Evolutionary conservation across 768 basidiomycete genomes (phyloP).

Genomic region (Lactifluus pinguis): DNA sequence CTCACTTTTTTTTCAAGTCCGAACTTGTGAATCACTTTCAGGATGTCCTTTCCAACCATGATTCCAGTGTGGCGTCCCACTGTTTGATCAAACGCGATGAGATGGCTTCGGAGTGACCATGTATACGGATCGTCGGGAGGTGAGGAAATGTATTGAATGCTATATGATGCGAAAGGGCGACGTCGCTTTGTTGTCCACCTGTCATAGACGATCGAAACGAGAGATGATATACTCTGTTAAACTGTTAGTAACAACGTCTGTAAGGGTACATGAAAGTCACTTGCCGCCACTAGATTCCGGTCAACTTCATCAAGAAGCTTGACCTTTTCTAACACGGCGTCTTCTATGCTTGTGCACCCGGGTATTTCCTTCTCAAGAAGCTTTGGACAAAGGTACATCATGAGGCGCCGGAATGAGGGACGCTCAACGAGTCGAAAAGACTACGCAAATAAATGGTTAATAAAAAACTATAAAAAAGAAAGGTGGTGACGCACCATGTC

Average conservation of each 20-base stretch:
- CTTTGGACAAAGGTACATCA: background rate
- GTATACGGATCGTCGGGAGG: background rate
- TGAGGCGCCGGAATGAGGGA: background rate
- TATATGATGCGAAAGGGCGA: background rate
- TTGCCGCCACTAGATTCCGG: background rate
- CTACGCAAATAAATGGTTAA: too few relatives aligned
- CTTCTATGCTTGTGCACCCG: background rate
- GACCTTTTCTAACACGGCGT: background rate
- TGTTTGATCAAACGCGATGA: background rate
- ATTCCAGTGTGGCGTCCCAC: background rate
- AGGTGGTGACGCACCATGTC: background rate
- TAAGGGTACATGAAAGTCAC: too few relatives aligned
- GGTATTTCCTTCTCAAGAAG: background rate
- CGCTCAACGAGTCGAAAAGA: background rate
- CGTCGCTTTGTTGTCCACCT: background rate
- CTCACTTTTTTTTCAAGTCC: background rate
- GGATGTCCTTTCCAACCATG: background rate
- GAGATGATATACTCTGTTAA: background rate
- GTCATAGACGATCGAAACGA: background rate
- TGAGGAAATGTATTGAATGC: background rate
- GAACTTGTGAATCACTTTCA: background rate
- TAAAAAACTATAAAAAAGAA: background rate
- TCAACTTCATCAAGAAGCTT: background rate
- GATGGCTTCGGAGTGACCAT: background rate
- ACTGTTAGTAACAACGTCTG: too few relatives aligned